A percentile compares a stretch with the other conserved stretches of the same genome.
phyloP scores from a whole-genome alignment of 495 filamentous ascomycete genomes.

The Podospora australis region DNA sequence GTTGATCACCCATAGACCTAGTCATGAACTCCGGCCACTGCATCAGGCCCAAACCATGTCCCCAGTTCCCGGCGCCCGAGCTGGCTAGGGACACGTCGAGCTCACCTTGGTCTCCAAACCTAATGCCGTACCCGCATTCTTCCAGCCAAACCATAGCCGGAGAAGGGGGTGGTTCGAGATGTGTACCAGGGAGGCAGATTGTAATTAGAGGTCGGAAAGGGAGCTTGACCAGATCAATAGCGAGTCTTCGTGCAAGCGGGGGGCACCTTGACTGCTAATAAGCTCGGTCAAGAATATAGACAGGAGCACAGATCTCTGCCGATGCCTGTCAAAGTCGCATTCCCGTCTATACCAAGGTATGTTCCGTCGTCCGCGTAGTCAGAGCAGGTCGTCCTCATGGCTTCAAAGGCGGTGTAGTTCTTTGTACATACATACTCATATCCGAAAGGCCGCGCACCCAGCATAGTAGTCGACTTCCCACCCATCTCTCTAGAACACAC shows the following conservation, averaged over 20 bases:
- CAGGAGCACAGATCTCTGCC: constrained; percentile 10
- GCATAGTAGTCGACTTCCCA: constrained; percentile 10
- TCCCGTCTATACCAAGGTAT: constrained; percentile 4
- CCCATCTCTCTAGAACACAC: constrained; percentile 14
- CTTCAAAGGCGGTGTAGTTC: constrained; percentile 18
- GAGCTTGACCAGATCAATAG: constrained; percentile 13
- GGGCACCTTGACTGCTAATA: constrained; percentile 10
- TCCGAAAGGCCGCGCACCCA: constrained; percentile 1
- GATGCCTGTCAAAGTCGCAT: constrained; percentile 17
- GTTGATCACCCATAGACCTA: constrained; percentile 1
- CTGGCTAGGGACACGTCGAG: constrained; percentile 17
- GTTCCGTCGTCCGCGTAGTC: constrained; percentile 16
- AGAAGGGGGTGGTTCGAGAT: no score
- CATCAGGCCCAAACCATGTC: constrained; percentile 21
- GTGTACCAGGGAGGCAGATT: no score
- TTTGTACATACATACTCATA: constrained; percentile 6
- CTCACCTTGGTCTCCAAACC: constrained; percentile 20
- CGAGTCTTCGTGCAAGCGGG: constrained; percentile 4
- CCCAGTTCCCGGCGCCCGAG: constrained; percentile 13
- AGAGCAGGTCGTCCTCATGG: constrained; percentile 10
- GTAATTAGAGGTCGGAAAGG: constrained; percentile 2
- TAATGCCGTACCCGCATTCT: constrained; percentile 11
- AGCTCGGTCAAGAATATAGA: neutral
- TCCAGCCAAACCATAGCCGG: no score
- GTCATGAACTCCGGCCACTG: constrained; percentile 12